phyloP scores from a whole-genome alignment of 2,329 filamentous ascomycete genomes.

The Chrysoporthe cubensis region DNA sequence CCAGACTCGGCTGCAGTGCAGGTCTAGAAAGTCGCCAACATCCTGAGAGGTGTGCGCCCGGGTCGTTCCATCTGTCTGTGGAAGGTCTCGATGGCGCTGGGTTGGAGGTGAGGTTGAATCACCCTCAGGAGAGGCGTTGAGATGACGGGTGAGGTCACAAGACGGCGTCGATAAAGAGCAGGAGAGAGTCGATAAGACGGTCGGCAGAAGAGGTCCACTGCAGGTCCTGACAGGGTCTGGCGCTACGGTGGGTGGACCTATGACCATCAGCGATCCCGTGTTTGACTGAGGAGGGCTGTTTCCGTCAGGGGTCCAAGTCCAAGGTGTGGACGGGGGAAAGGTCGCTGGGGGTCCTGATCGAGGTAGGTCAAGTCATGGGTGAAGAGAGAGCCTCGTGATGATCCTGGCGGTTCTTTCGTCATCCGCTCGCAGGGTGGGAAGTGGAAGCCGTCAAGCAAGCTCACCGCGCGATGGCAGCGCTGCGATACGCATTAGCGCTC shows the following conservation, averaged over 20 bases:
- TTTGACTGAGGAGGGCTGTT: constrained; percentile 5
- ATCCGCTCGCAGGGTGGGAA: constrained; percentile 19
- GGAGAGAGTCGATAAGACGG: constrained; percentile 19
- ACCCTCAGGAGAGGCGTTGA: constrained; percentile 14
- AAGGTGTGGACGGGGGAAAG: background rate
- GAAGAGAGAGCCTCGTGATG: constrained; percentile 22
- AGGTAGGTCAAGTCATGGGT: constrained; percentile 28
- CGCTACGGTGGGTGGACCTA: constrained; percentile 21
- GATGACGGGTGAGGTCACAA: constrained; percentile 23
- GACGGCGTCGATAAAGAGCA: constrained; percentile 5
- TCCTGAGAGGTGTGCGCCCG: constrained; percentile 13
- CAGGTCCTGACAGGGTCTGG: constrained; percentile 8
- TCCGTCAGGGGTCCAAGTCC: constrained; percentile 18
- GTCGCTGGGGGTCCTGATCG: background rate
- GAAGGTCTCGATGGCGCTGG: background rate
- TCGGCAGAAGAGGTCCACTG: constrained; percentile 12
- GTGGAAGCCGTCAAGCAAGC: constrained; percentile 4
- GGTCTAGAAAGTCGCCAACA: constrained; percentile 23
- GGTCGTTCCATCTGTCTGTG: constrained; percentile 12
- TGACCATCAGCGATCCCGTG: constrained; percentile 23
- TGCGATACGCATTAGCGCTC: constrained; percentile 2
- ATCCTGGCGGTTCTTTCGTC: constrained; percentile 29
- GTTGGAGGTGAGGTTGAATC: constrained; percentile 12
- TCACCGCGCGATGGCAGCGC: background rate
- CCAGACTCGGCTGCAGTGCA: constrained; percentile 17